A percentile compares a stretch with the other conserved stretches of the same genome.
Evolutionary conservation across 257 asterid genomes (phyloP).

Genomic region (Asclepias syriaca): DNA sequence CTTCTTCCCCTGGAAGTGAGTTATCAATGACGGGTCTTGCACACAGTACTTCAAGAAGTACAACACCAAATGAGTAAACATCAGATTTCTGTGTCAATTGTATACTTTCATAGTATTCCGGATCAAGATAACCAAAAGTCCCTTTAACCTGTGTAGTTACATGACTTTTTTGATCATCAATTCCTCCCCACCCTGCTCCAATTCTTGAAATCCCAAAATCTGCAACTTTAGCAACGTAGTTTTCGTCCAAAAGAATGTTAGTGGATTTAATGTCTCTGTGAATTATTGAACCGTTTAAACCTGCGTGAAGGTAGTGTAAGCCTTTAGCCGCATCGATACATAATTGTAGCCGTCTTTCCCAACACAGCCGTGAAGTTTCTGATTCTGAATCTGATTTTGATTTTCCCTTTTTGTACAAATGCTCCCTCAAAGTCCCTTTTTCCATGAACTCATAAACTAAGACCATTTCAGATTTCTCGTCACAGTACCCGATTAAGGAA

Average conservation of each 20-base stretch:
- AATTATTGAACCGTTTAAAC: constrained; percentile 34
- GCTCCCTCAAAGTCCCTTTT: constrained; percentile 55
- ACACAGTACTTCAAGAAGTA: constrained; percentile 57
- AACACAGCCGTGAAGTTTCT: constrained; percentile 17
- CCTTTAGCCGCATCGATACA: constrained; percentile 59
- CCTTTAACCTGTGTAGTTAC: constrained; percentile 54
- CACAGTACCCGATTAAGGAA: constrained; percentile 57
- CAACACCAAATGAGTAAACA: constrained; percentile 64
- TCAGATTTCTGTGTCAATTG: constrained; percentile 52
- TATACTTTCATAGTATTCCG: constrained; percentile 35
- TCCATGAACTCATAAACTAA: constrained; percentile 62
- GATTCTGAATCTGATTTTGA: constrained; percentile 4
- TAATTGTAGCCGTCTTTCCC: constrained; percentile 47
- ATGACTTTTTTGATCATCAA: constrained; percentile 40
- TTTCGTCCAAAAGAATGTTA: constrained; percentile 51
- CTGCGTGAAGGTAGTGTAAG: constrained; percentile 49
- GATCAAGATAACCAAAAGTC: constrained; percentile 60
- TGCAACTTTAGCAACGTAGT: constrained; percentile 53
- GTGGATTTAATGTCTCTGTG: constrained; percentile 67
- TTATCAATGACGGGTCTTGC: constrained; percentile 44
- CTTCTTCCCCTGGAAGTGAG: constrained; percentile 32
- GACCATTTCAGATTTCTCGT: constrained; percentile 49
- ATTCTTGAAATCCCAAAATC: constrained; percentile 60
- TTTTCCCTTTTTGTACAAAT: constrained; percentile 30
- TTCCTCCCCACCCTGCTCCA: constrained; percentile 8